Percentiles rank a stretch among this genome's conserved stretches.
Evolutionary conservation across 129 eudicot species (phyloP).

Genomic region (Saposhnikovia divaricata): DNA sequence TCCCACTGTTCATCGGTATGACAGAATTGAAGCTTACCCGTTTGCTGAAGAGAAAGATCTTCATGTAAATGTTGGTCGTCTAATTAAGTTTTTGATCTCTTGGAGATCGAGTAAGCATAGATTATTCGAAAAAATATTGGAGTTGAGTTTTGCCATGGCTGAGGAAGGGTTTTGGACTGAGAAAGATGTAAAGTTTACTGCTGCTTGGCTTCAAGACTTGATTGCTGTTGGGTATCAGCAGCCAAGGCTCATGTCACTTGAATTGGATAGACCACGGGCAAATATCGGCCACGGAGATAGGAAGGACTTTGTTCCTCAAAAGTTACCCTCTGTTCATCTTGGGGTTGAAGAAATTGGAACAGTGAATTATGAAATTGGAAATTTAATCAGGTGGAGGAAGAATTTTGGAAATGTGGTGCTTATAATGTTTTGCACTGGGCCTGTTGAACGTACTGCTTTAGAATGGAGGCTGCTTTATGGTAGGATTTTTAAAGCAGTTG

Average conservation of each 20-base stretch:
- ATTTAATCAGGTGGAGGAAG: slow-evolving; percentile 91
- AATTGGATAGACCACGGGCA: slow-evolving; percentile 76
- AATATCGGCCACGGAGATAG: slow-evolving; percentile 89
- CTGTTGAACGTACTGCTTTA: slow-evolving; percentile 90
- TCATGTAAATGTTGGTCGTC: slow-evolving; percentile 90
- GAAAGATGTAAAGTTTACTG: slow-evolving; percentile 76
- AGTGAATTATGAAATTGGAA: slow-evolving; percentile 91
- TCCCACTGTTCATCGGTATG: slow-evolving; percentile 78
- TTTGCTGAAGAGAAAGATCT: slow-evolving; percentile 98
- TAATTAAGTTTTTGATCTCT: slow-evolving; percentile 60
- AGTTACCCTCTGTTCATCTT: slow-evolving; percentile 91
- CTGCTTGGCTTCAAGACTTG: slow-evolving; percentile 99
- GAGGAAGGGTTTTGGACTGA: slow-evolving; percentile 99
- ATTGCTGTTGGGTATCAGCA: slow-evolving; percentile 83
- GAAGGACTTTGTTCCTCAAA: slow-evolving; percentile 86
- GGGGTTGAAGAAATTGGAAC: slow-evolving; percentile 96
- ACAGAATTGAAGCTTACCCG: slow-evolving; percentile 79
- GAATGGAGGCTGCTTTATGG: slow-evolving; percentile 99
- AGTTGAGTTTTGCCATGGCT: slow-evolving; percentile 89
- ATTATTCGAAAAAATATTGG: slow-evolving; percentile 71
- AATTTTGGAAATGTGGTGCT: slow-evolving; percentile 93
- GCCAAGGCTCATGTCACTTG: slow-evolving; percentile 89
- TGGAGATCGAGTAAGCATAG: slow-evolving; percentile 82
- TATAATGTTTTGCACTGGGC: slow-evolving; percentile 85
- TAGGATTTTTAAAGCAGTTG: slow-evolving; percentile 89